Conservation (phyloP, 1,284 basidiomycete genomes). For the Dichomitus squalens region DNA sequence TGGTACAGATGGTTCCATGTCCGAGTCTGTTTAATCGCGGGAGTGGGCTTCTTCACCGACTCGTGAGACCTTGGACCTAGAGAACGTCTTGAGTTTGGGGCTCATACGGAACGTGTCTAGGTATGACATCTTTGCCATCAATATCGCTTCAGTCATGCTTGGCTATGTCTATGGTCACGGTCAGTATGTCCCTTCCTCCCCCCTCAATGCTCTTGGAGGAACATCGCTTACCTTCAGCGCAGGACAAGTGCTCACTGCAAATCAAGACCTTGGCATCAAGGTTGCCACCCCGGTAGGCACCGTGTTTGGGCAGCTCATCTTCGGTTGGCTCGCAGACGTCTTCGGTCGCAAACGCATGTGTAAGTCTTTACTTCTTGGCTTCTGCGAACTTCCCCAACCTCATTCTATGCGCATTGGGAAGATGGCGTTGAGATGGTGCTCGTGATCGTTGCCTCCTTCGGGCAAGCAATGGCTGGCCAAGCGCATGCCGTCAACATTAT, state of each 20-base stretch:
- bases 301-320: slow-evolving; percentile 59
- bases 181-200: slow-evolving; percentile 1
- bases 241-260: slow-evolving; percentile 39
- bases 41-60: slow-evolving; percentile 85
- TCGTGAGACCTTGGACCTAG: slow-evolving; percentile 48
- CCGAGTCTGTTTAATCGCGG: slow-evolving; percentile 74
- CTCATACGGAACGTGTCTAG: slow-evolving; percentile 24
- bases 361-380: slow-evolving; percentile 36
- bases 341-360: slow-evolving; percentile 76
- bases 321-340: slow-evolving; percentile 72
- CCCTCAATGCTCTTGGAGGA: too few species aligned
- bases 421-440: slow-evolving; percentile 76
- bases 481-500: slow-evolving; percentile 68
- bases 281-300: slow-evolving; percentile 57
- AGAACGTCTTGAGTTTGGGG: background rate
- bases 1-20: slow-evolving; percentile 54
- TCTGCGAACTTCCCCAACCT: slow-evolving; percentile 21
- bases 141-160: slow-evolving; percentile 57
- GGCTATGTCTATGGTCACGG: slow-evolving; percentile 54
- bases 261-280: slow-evolving; percentile 70
- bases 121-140: slow-evolving; percentile 56
- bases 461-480: slow-evolving; percentile 59
- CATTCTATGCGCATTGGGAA: slow-evolving; percentile 38
- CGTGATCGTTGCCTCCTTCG: slow-evolving; percentile 67
- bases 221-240: background rate